These are phyloP conservation scores for Nitzschia sp. DNA, from an alignment of 108 stramenopile species.

Conservation along the genomic window DNA sequence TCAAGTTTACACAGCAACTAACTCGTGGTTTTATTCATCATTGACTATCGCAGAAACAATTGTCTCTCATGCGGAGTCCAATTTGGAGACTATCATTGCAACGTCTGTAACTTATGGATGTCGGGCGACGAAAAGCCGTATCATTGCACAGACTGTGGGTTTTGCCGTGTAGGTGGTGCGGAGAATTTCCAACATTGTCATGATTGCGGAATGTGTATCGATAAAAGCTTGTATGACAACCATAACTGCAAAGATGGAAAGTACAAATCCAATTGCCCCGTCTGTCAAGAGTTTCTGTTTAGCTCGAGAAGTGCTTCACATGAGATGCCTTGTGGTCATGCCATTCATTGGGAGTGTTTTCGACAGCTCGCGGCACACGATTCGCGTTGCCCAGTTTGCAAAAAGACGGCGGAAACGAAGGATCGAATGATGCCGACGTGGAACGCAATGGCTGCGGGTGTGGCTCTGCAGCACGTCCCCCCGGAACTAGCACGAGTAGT, in stretches of 20 bases:
- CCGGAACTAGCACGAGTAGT: conserved; percentile 81
- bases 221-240: conserved; percentile 57
- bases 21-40: not conserved
- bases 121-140: conserved; percentile 78
- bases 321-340: conserved; percentile 90
- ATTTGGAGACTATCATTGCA: conserved; percentile 87
- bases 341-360: conserved; percentile 83
- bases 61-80: conserved; percentile 67
- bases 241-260: conserved; percentile 88
- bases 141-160: conserved; percentile 84
- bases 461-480: conserved; percentile 81
- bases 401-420: conserved; percentile 88
- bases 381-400: conserved; percentile 84
- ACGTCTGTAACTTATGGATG: conserved; percentile 89
- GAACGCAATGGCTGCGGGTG: conserved; percentile 78
- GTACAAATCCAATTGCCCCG: conserved; percentile 87
- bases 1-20: not conserved
- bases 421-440: conserved; percentile 86
- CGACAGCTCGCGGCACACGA: conserved; percentile 73
- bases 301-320: conserved; percentile 67
- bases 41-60: conserved; percentile 45
- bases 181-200: conserved; percentile 87
- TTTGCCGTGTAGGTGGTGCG: conserved; percentile 85
- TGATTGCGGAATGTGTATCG: conserved; percentile 91
- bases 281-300: conserved; percentile 86